phyloP scores from a whole-genome alignment of 495 filamentous ascomycete genomes.

The Hamigera avellanea region DNA sequence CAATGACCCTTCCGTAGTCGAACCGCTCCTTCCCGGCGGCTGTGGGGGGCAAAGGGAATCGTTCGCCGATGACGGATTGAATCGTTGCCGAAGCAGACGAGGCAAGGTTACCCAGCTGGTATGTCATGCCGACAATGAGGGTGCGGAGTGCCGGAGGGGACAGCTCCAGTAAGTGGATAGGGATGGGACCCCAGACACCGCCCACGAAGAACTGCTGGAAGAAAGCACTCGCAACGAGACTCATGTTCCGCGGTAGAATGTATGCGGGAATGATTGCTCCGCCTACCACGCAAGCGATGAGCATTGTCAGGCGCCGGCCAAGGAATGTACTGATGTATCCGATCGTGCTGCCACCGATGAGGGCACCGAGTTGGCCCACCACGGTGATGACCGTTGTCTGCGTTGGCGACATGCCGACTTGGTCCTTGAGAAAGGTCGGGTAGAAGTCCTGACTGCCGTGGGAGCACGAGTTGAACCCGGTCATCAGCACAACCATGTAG shows the following conservation, averaged over 20 bases:
- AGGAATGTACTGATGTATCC: constrained; percentile 25
- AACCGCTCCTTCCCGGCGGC: constrained; percentile 13
- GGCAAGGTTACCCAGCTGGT: constrained; percentile 27
- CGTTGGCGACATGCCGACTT: constrained; percentile 18
- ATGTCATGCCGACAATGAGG: constrained; percentile 21
- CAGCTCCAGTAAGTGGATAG: constrained; percentile 24
- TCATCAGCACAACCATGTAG: constrained; percentile 32
- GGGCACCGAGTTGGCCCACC: constrained; percentile 13
- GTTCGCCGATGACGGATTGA: constrained; percentile 22
- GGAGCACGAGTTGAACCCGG: constrained; percentile 28
- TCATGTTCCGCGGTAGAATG: constrained; percentile 16
- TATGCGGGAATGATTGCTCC: constrained; percentile 22
- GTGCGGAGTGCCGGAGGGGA: constrained; percentile 18
- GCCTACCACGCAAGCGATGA: constrained; percentile 19
- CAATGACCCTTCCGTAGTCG: constrained; percentile 24
- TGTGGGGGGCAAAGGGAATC: constrained; percentile 16
- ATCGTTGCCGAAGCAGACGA: constrained; percentile 27
- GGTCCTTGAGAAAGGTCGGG: constrained; percentile 27
- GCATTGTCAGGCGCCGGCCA: constrained; percentile 25
- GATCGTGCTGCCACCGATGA: constrained; percentile 19
- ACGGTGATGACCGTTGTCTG: constrained; percentile 26
- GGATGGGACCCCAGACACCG: constrained; percentile 21
- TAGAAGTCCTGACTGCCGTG: constrained; percentile 37
- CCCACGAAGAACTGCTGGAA: constrained; percentile 27
- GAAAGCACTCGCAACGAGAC: constrained; percentile 19